Conservation (phyloP, 1,284 basidiomycete species). For the Irpex sp. region DNA sequence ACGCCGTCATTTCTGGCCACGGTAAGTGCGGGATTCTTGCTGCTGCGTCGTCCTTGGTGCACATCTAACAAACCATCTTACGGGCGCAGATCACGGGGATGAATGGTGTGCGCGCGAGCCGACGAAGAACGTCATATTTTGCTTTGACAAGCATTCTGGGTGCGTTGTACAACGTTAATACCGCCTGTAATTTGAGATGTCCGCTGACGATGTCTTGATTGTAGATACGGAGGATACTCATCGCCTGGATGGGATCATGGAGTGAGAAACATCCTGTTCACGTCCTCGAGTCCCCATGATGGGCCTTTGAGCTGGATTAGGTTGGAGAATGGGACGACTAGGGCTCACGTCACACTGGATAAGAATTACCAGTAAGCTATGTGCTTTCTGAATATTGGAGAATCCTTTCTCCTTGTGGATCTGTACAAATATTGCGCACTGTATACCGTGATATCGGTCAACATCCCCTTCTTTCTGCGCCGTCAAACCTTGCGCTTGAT, state of each 20-base stretch:
- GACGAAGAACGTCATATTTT: constrained; percentile 58
- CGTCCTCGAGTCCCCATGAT: constrained; percentile 38
- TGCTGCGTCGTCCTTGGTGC: neutral
- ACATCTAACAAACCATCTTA: neutral
- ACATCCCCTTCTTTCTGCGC: neutral
- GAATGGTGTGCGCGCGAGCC: constrained; percentile 71
- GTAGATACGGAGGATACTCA: constrained; percentile 63
- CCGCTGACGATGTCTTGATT: neutral
- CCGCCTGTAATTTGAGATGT: neutral
- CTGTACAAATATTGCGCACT: neutral
- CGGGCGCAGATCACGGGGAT: constrained; percentile 56
- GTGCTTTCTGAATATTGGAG: too few species aligned
- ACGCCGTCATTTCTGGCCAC: constrained; percentile 64
- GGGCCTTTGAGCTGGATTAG: constrained; percentile 61
- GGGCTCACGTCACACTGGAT: constrained; percentile 28
- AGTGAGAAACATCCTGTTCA: constrained; percentile 59
- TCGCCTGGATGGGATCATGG: constrained; percentile 55
- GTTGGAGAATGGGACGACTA: constrained; percentile 44
- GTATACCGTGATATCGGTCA: neutral
- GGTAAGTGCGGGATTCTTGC: constrained; percentile 32
- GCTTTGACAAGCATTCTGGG: constrained; percentile 73
- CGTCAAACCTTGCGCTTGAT: neutral
- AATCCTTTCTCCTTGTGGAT: too few species aligned
- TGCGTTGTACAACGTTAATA: constrained; percentile 26
- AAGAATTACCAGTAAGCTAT: constrained; percentile 16